Percentiles rank a stretch among this genome's conserved stretches.
Conservation (phyloP, 2,329 filamentous ascomycete species). For the Ilyonectria sp. region DNA sequence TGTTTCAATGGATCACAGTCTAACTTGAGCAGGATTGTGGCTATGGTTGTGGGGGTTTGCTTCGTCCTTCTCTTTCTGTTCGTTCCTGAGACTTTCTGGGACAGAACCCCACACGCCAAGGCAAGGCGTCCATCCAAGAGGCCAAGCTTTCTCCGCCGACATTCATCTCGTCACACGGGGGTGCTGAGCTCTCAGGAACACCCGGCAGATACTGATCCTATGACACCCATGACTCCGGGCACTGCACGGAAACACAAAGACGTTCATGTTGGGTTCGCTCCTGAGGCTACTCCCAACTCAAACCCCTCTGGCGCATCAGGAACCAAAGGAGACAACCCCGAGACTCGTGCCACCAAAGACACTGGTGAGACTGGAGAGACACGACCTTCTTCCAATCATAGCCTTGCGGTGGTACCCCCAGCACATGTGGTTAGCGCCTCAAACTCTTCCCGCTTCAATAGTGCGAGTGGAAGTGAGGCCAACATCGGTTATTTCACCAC, state of each 20-base stretch:
- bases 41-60: slow-evolving; percentile 82
- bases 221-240: slow-evolving; percentile 16
- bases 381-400: too few relatives aligned
- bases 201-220: slow-evolving; percentile 8
- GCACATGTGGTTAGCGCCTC: background rate
- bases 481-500: slow-evolving; percentile 44
- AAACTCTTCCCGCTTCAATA: slow-evolving; percentile 21
- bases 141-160: slow-evolving; percentile 63
- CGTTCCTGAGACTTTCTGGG: slow-evolving; percentile 97
- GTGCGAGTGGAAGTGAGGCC: slow-evolving; percentile 39
- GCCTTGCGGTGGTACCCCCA: background rate
- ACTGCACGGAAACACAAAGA: slow-evolving; percentile 44
- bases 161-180: slow-evolving; percentile 59
- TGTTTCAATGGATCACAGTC: background rate
- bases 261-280: slow-evolving; percentile 53
- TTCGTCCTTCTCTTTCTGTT: slow-evolving; percentile 86
- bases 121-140: slow-evolving; percentile 52
- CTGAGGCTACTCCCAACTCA: slow-evolving; percentile 12
- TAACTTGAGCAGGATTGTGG: slow-evolving; percentile 75
- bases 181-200: slow-evolving; percentile 18
- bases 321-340: slow-evolving; percentile 19
- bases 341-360: background rate
- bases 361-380: background rate
- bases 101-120: slow-evolving; percentile 75
- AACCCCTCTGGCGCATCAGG: background rate